Evolutionary conservation across 331 rosid species (phyloP).

Genomic region (Phaseolus coccineus): DNA sequence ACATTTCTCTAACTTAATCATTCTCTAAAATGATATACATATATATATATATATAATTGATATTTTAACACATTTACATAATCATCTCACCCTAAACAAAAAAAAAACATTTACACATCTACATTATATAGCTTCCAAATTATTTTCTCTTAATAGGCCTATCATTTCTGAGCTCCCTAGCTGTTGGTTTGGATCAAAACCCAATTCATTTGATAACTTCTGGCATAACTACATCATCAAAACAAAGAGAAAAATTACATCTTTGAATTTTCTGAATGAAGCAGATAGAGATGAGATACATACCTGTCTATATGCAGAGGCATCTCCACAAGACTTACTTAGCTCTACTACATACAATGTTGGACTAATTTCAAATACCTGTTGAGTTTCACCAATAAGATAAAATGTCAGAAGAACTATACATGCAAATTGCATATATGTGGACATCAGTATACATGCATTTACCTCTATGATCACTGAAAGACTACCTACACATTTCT

Average conservation of each 20-base stretch:
- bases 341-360: constrained; percentile 81
- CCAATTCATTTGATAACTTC: constrained; percentile 78
- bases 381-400: constrained; percentile 39
- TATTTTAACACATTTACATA: neutral
- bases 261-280: constrained; percentile 13
- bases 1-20: too few relatives aligned
- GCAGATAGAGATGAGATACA: neutral
- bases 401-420: constrained; percentile 11
- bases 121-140: constrained; percentile 28
- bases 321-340: constrained; percentile 82
- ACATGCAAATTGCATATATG: neutral
- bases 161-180: constrained; percentile 43
- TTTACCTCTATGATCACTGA: constrained; percentile 86
- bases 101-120: neutral
- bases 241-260: neutral
- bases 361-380: constrained; percentile 84
- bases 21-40: too few relatives aligned
- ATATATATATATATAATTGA: constrained; percentile 12
- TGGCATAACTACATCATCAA: constrained; percentile 70
- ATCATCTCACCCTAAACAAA: neutral
- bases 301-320: constrained; percentile 82
- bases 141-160: neutral
- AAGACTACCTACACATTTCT: constrained; percentile 60
- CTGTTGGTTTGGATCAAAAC: constrained; percentile 52
- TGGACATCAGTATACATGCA: constrained; percentile 11